A percentile compares a stretch with the other conserved stretches of the same genome.
These are phyloP conservation scores for Venturia aucupariae DNA, from an alignment of 2,329 filamentous ascomycete genomes.

Conservation along the genomic window DNA sequence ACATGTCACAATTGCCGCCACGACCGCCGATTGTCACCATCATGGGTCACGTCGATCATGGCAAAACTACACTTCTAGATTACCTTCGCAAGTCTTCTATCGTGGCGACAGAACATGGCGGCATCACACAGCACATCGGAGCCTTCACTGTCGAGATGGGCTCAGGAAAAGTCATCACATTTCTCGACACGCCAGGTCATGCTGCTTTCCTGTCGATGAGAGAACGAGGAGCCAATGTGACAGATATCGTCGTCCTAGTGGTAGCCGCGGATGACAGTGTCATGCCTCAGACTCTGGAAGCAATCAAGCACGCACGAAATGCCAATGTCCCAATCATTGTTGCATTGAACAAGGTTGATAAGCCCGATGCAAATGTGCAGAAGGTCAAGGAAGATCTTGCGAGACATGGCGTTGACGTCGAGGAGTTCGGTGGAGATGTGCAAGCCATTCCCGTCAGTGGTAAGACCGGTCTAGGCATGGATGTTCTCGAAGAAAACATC, in stretches of 20 bases:
- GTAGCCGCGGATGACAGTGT: slow-evolving; percentile 96
- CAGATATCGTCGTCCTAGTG: slow-evolving; percentile 91
- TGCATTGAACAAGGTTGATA: slow-evolving; percentile 96
- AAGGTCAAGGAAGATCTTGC: slow-evolving; percentile 82
- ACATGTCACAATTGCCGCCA: slow-evolving; percentile 56
- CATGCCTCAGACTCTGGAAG: slow-evolving; percentile 93
- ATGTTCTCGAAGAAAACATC: slow-evolving; percentile 83
- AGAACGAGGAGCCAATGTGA: slow-evolving; percentile 88
- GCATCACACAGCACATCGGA: slow-evolving; percentile 97
- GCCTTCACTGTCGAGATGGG: slow-evolving; percentile 86
- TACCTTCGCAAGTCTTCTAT: slow-evolving; percentile 89
- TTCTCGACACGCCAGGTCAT: slow-evolving; percentile 93
- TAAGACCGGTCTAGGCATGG: slow-evolving; percentile 87
- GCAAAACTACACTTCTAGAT: slow-evolving; percentile 93
- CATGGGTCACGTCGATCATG: slow-evolving; percentile 98
- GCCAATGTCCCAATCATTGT: slow-evolving; percentile 93
- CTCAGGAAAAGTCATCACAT: slow-evolving; percentile 83
- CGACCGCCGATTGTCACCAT: slow-evolving; percentile 95
- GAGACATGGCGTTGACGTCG: slow-evolving; percentile 75
- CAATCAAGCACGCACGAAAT: slow-evolving; percentile 81
- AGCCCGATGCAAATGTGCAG: slow-evolving; percentile 69
- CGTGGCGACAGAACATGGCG: slow-evolving; percentile 83
- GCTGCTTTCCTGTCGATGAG: slow-evolving; percentile 95
- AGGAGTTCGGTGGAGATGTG: slow-evolving; percentile 90
- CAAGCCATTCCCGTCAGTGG: slow-evolving; percentile 88